Percentiles rank a stretch among this genome's conserved stretches.
Conservation (phyloP, 306 rosid genomes). For the Trifolium pratense region DNA sequence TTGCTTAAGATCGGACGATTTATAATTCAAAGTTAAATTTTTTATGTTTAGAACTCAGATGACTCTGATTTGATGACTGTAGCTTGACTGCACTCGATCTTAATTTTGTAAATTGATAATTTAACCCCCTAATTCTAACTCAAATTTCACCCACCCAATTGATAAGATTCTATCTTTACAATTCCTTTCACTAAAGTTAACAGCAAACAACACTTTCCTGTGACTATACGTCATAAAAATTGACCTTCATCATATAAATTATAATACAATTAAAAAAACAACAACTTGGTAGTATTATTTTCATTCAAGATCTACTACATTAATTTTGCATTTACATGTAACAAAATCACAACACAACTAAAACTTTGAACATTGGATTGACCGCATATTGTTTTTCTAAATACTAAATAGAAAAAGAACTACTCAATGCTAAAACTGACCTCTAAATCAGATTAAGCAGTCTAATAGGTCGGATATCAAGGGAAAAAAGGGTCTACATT, state of each 20-base stretch:
- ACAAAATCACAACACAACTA: slow-evolving; percentile 26
- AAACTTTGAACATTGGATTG: slow-evolving; percentile 18
- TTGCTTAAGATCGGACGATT: too few species aligned
- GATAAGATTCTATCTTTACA: slow-evolving; percentile 5
- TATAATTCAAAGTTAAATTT: too few species aligned
- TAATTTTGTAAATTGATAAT: neutral
- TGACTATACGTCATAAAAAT: neutral
- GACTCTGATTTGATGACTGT: too few species aligned
- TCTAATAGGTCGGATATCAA: too few species aligned
- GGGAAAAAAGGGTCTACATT: neutral
- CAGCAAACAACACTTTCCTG: neutral
- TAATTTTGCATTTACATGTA: slow-evolving; percentile 32
- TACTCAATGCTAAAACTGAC: too few species aligned
- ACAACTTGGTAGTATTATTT: neutral
- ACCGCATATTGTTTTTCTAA: neutral
- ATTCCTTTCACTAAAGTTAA: slow-evolving; percentile 12
- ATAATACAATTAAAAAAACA: neutral
- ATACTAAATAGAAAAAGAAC: neutral
- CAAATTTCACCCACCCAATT: slow-evolving; percentile 14
- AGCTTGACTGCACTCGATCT: too few species aligned
- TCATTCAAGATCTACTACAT: neutral
- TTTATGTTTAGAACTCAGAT: too few species aligned
- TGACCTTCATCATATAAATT: neutral
- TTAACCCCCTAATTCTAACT: neutral
- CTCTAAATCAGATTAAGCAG: too few species aligned